Conservation (phyloP, 345 rosid species). For the Rhizophora mangle region DNA sequence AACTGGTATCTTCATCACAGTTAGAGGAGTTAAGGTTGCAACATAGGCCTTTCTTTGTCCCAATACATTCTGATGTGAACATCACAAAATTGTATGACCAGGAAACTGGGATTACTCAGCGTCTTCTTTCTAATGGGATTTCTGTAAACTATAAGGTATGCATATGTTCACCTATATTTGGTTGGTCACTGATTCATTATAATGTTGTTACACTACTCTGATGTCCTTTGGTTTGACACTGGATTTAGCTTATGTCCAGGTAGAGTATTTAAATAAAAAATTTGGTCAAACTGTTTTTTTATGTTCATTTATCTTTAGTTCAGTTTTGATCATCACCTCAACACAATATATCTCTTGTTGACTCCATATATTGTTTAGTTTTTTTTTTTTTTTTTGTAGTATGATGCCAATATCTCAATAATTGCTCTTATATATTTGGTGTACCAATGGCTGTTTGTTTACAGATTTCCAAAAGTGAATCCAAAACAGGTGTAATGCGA, state of each 20-base stretch:
- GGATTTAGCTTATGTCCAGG: neutral
- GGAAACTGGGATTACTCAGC: slow-evolving; percentile 86
- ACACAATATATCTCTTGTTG: too few species aligned
- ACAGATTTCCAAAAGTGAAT: slow-evolving; percentile 75
- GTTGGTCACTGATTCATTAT: neutral
- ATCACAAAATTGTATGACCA: slow-evolving; percentile 62
- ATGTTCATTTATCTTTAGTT: too few species aligned
- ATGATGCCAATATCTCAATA: slow-evolving; percentile 3
- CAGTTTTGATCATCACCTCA: too few species aligned
- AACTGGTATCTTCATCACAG: slow-evolving; percentile 61
- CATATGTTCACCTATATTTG: slow-evolving; percentile 11
- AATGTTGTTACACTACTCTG: neutral
- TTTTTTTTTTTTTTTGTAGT: neutral
- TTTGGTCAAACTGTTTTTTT: too few species aligned
- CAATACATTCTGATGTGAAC: slow-evolving; percentile 45
- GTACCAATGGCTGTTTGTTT: neutral
- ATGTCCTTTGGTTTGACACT: neutral
- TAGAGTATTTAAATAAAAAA: too few species aligned
- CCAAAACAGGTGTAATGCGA: slow-evolving; percentile 95
- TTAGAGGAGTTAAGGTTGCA: slow-evolving; percentile 65
- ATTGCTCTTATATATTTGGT: neutral
- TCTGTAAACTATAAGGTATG: slow-evolving; percentile 79
- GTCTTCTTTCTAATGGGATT: slow-evolving; percentile 91
- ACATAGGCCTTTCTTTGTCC: slow-evolving; percentile 60
- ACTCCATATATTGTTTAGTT: neutral